Conservation (phyloP, 1,139 yeast genomes). For the Geotrichum klebahnii region DNA sequence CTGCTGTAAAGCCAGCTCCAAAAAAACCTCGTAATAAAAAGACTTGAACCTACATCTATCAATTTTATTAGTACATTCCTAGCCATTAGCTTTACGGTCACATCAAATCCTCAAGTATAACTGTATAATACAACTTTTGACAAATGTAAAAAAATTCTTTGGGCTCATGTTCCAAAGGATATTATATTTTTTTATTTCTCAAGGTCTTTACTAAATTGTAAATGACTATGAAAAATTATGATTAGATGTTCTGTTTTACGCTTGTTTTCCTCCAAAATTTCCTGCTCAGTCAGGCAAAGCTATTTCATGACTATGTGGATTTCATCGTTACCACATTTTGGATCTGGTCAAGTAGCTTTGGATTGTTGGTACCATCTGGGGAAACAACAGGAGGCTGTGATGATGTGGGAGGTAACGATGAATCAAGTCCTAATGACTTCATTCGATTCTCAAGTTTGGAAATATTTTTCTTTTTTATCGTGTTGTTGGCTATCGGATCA, state of each 20-base stretch:
- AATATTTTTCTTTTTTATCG: not conserved
- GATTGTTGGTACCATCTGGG: not conserved
- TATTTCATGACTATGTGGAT: not conserved
- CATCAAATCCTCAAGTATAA: too few relatives aligned
- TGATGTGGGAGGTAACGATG: not conserved
- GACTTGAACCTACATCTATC: too few relatives aligned
- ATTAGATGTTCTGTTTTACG: not conserved
- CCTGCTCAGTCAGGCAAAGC: not conserved
- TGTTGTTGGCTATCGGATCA: not conserved
- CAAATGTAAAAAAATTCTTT: too few relatives aligned
- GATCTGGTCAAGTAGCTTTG: not conserved
- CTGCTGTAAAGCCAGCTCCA: not conserved
- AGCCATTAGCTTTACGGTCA: too few relatives aligned
- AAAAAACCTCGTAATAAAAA: not conserved
- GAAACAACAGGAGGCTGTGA: not conserved
- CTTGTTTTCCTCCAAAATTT: constrained; percentile 1
- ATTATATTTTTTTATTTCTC: too few relatives aligned
- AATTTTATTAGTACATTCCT: too few relatives aligned
- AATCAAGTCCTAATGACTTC: not conserved
- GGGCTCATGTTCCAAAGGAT: too few relatives aligned
- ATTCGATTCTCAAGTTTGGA: not conserved
- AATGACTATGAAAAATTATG: not conserved
- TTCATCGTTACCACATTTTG: constrained; percentile 1
- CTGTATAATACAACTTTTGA: too few relatives aligned
- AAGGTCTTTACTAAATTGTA: too few relatives aligned